These are phyloP conservation scores for Marasmius sp. DNA, from an alignment of 1,284 basidiomycete genomes.

Conservation along the genomic window DNA sequence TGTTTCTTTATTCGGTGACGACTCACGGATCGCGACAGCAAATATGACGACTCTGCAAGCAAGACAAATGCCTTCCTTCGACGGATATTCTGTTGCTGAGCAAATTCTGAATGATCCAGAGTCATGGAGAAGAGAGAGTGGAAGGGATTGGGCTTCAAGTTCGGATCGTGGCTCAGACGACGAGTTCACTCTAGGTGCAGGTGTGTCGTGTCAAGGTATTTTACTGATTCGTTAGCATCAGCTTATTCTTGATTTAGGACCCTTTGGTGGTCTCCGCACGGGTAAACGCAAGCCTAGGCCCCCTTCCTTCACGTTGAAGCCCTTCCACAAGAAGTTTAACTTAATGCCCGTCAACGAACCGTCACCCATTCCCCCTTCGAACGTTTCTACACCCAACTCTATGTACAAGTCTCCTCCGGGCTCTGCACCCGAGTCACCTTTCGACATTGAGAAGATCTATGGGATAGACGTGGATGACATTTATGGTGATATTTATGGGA, in stretches of 20 bases:
- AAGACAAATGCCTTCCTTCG: neutral
- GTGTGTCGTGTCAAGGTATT: neutral
- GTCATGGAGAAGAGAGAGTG: conserved; percentile 6
- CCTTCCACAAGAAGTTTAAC: neutral
- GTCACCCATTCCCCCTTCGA: neutral
- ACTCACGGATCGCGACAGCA: neutral
- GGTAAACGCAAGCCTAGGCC: neutral
- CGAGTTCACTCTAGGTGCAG: conserved; percentile 1
- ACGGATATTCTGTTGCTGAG: conserved; percentile 2
- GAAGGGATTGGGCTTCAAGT: neutral
- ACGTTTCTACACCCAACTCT: neutral
- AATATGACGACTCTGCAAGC: neutral
- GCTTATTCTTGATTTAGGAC: neutral
- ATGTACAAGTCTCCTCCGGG: neutral
- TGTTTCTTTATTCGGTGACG: neutral
- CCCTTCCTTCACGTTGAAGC: neutral
- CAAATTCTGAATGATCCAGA: conserved; percentile 14
- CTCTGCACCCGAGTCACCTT: neutral
- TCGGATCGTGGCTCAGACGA: conserved; percentile 1
- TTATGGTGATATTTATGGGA: neutral
- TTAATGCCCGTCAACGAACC: neutral
- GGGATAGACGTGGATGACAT: neutral
- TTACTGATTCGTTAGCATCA: neutral
- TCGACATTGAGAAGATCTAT: neutral
- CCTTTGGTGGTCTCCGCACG: neutral